Percentiles rank a stretch among this genome's conserved stretches.
Conservation (phyloP, 768 basidiomycete genomes). For the Calocera cornea region DNA sequence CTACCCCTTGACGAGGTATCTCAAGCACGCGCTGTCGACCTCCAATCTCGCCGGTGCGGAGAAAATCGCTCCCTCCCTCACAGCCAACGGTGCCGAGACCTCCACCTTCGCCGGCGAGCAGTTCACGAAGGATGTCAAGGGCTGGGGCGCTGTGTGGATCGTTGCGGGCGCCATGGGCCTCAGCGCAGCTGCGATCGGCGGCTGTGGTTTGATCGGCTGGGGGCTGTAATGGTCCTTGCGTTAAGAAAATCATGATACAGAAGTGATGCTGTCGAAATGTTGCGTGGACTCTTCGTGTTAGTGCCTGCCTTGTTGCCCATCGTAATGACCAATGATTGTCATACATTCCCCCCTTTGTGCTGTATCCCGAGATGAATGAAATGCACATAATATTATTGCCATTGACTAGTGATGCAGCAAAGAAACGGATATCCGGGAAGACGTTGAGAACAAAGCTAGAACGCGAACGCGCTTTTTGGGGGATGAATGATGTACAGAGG, state of each 20-base stretch:
- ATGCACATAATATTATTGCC: too few species aligned
- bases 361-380: too few species aligned
- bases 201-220: neutral
- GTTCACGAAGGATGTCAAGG: neutral
- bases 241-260: neutral
- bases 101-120: neutral
- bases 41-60: neutral
- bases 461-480: too few species aligned
- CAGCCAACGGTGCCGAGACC: neutral
- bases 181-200: neutral
- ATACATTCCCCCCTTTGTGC: too few species aligned
- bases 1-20: neutral
- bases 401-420: too few species aligned
- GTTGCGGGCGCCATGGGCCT: neutral
- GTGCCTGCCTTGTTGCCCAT: too few species aligned
- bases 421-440: too few species aligned
- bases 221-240: neutral
- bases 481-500: too few species aligned
- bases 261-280: neutral
- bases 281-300: too few species aligned
- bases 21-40: neutral
- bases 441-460: too few species aligned
- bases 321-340: too few species aligned
- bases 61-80: neutral
- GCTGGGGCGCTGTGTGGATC: neutral